Evolutionary conservation across 805 yeast species (phyloP).

Genomic region (Kodamaea jinghongensis): DNA sequence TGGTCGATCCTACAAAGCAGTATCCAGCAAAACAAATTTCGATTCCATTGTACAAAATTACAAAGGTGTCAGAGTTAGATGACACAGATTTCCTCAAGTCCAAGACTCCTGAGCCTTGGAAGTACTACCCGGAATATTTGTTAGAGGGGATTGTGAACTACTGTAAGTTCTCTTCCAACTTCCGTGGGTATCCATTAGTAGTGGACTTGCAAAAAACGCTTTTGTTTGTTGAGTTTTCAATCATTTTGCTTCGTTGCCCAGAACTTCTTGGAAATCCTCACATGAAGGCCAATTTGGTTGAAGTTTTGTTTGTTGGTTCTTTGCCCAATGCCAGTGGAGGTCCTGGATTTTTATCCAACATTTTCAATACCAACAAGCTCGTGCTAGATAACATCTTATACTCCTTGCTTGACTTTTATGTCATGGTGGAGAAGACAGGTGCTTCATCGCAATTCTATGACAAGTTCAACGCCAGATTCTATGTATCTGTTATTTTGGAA

Average conservation of each 20-base stretch:
- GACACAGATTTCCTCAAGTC: conserved; percentile 68
- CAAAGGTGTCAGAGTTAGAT: conserved; percentile 65
- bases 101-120: conserved; percentile 72
- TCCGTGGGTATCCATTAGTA: conserved; percentile 55
- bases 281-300: conserved; percentile 80
- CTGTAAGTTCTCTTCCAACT: conserved; percentile 58
- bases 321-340: conserved; percentile 52
- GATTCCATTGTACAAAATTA: conserved; percentile 55
- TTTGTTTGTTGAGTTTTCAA: conserved; percentile 65
- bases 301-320: conserved; percentile 74
- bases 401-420: conserved; percentile 85
- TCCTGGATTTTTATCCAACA: conserved; percentile 71
- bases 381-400: conserved; percentile 69
- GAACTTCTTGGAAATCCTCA: conserved; percentile 90
- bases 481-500: conserved; percentile 79
- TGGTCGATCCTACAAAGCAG: conserved; percentile 67
- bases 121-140: conserved; percentile 79
- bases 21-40: conserved; percentile 53
- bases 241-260: conserved; percentile 77
- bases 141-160: conserved; percentile 80
- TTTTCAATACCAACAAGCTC: conserved; percentile 61
- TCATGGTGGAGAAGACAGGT: conserved; percentile 94
- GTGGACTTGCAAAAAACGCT: conserved; percentile 45
- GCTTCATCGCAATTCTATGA: conserved; percentile 94
- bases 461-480: conserved; percentile 86